These are phyloP conservation scores for Eudorina sp. DNA, from an alignment of 139 green algal genomes.

Conservation along the genomic window DNA sequence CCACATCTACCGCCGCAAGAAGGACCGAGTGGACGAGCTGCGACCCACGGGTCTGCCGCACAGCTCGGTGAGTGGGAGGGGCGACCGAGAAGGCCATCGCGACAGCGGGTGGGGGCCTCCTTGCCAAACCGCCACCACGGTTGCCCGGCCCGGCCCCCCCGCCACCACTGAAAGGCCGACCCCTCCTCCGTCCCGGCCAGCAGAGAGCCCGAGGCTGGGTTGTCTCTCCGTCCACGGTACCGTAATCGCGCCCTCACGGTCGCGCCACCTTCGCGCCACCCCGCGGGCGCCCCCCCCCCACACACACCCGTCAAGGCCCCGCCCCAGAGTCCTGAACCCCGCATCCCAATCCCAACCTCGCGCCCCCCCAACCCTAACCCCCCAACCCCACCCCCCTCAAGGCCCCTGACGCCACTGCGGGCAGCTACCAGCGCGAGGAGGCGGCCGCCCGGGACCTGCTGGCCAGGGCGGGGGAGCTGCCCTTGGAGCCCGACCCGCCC, in stretches of 20 bases:
- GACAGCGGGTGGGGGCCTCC: no score
- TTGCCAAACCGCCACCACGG: no score
- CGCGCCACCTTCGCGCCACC: not conserved
- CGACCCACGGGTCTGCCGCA: constrained; percentile 18
- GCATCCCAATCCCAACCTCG: not conserved
- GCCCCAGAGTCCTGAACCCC: not conserved
- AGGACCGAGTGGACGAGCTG: constrained; percentile 39
- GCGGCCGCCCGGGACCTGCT: not conserved
- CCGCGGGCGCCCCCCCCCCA: not conserved
- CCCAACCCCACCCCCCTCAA: not conserved
- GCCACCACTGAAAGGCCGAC: no score
- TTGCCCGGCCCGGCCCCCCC: no score
- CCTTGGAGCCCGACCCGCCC: constrained; percentile 19
- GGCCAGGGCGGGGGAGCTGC: not conserved
- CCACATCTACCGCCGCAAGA: constrained; percentile 32
- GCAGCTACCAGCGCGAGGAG: constrained; percentile 43
- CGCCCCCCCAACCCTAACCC: not conserved
- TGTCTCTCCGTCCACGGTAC: not conserved
- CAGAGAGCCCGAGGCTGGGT: not conserved
- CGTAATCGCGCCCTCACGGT: not conserved
- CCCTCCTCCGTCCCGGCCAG: no score
- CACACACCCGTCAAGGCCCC: not conserved
- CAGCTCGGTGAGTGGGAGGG: constrained; percentile 21
- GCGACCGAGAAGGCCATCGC: no score
- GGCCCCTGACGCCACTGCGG: constrained; percentile 35